phyloP scores from a whole-genome alignment of 768 basidiomycete genomes.

The Sistotremastrum suecicum region DNA sequence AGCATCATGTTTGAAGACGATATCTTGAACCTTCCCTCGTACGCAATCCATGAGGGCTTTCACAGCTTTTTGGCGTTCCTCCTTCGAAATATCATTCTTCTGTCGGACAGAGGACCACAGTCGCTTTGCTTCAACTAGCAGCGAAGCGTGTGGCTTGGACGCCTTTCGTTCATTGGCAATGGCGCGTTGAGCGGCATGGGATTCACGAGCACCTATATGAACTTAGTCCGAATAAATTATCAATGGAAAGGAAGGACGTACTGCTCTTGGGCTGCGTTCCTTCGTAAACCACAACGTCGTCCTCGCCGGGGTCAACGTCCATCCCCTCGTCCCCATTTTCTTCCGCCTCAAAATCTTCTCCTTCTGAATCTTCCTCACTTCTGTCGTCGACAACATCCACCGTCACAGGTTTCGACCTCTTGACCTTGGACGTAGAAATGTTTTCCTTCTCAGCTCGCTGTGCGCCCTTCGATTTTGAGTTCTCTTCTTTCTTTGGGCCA shows the following conservation, averaged over 20 bases:
- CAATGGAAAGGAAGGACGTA: background rate
- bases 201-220: conserved; percentile 42
- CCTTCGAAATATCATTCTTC: conserved; percentile 43
- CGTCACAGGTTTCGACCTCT: no score
- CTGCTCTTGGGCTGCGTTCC: background rate
- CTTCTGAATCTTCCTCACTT: no score
- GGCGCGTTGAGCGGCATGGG: conserved; percentile 56
- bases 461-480: no score
- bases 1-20: conserved; percentile 86
- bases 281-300: background rate
- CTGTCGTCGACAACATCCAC: no score
- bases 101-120: conserved; percentile 67
- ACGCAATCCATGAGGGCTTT: conserved; percentile 61
- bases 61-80: conserved; percentile 65
- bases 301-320: conserved; percentile 1
- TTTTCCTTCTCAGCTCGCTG: no score
- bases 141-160: conserved; percentile 59
- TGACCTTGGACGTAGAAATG: no score
- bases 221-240: background rate
- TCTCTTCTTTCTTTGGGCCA: no score
- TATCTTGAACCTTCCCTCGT: conserved; percentile 70
- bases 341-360: background rate
- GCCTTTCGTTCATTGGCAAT: conserved; percentile 58
- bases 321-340: conserved; percentile 1
- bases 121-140: conserved; percentile 59